A percentile compares a stretch with the other conserved stretches of the same genome.
Evolutionary conservation across 2,329 filamentous ascomycete genomes (phyloP).

Genomic region (Hirsutella minnesotensis): DNA sequence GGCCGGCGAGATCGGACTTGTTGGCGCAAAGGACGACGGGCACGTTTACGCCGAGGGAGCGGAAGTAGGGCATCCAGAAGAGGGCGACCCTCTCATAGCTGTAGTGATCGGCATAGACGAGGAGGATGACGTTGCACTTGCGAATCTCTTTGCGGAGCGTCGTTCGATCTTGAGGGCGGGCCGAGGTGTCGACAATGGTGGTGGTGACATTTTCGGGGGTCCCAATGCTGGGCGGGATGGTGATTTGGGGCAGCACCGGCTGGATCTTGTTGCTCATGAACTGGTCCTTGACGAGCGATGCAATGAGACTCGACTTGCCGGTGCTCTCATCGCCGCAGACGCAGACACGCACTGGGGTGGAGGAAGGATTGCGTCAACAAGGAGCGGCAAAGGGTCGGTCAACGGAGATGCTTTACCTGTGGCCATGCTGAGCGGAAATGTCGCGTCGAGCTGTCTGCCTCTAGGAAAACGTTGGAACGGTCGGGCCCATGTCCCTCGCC

Average conservation of each 20-base stretch:
- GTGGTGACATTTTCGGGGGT: conserved; percentile 96
- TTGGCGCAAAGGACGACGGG: conserved; percentile 95
- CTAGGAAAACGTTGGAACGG: not conserved
- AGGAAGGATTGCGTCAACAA: conserved; percentile 3
- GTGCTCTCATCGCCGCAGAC: conserved; percentile 93
- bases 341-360: conserved; percentile 71
- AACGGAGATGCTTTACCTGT: conserved; percentile 10
- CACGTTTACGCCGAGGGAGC: conserved; percentile 95
- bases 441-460: not conserved
- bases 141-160: conserved; percentile 87
- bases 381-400: not conserved
- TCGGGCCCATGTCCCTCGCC: conserved; percentile 8
- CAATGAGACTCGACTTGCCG: conserved; percentile 89
- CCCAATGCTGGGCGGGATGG: conserved; percentile 82
- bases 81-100: conserved; percentile 95
- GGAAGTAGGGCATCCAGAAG: conserved; percentile 98
- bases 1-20: conserved; percentile 78
- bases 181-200: conserved; percentile 94
- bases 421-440: conserved; percentile 11
- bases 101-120: conserved; percentile 97
- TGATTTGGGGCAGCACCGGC: conserved; percentile 85
- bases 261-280: conserved; percentile 96
- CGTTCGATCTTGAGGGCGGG: conserved; percentile 83
- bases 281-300: conserved; percentile 90
- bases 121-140: conserved; percentile 90